Base-by-base conservation (phyloP, 1,284 basidiomycete genomes). In the Moesziomyces globuligerus region DNA sequence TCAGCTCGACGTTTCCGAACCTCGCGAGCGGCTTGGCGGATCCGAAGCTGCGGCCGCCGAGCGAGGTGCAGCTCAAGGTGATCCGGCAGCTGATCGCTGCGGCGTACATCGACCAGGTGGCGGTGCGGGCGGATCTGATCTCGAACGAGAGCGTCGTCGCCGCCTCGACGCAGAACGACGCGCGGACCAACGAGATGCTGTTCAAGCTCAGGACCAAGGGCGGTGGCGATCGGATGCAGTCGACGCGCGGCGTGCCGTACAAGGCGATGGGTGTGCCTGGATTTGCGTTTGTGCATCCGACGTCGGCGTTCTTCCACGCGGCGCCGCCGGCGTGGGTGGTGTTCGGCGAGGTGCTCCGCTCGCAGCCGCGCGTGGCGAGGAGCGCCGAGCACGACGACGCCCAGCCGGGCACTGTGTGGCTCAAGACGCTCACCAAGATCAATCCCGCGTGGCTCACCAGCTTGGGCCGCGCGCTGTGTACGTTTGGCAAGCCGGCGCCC, bases 31-130 rank as follows among this genome's bases (percentile, higher is more conserved):
- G 43, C 4, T 53, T 81, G 4, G 39, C 56, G 7, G 59, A 74
- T 26, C 72, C 78, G 7, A 43, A 59, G 25, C 58, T 83, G 4
- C 21, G 48, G 0, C 79, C 79, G 25, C 79, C 78, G 11, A 77
- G 48, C 38, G 51, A 74, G 20, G 46, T 57, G 21, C 80, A 97
- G 90, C 86, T 96, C 70, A 98, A 96, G 82, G 88, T 94, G 23
- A 85, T 99, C 15, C 88, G 92, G 32, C 96, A 98, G 81, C 86
- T 98, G 18, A 83, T 98, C 43, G 87, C 91, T 0, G 90, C 94
- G 2, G 92, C 90, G 7, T 98, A 96, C 84, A 92, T 98, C 74
- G 95, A 99, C 83, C 94, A 97, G 81, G 89, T 98, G 3, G 96
- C 96, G 15, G 88, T 95, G 21, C 89, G 96, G 18, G 93, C 93